phyloP scores from a whole-genome alignment of 1,284 basidiomycete species.

The Termitomyces sp. region DNA sequence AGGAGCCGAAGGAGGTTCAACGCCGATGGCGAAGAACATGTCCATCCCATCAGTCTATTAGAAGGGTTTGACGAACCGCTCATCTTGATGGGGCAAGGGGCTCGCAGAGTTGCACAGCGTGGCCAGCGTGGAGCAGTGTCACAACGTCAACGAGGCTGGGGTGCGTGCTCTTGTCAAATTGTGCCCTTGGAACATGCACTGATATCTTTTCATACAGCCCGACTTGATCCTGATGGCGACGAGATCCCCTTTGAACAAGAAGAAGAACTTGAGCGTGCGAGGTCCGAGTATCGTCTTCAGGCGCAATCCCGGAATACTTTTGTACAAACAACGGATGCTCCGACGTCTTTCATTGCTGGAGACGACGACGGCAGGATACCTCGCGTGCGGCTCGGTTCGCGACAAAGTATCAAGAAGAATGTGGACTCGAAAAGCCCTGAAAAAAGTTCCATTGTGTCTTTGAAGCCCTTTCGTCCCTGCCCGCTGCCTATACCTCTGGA shows the following conservation, averaged over 20 bases:
- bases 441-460: neutral
- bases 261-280: constrained; percentile 37
- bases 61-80: constrained; percentile 30
- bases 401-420: constrained; percentile 18
- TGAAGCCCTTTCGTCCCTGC: constrained; percentile 27
- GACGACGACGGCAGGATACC: constrained; percentile 7
- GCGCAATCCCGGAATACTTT: constrained; percentile 16
- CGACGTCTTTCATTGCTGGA: constrained; percentile 12
- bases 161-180: constrained; percentile 28
- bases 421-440: neutral
- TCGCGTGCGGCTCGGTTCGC: constrained; percentile 13
- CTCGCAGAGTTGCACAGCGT: constrained; percentile 2
- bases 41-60: constrained; percentile 33
- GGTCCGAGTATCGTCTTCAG: constrained; percentile 31
- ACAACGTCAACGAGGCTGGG: constrained; percentile 46
- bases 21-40: constrained; percentile 37
- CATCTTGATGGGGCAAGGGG: constrained; percentile 23
- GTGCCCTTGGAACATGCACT: neutral
- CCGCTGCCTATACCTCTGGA: constrained; percentile 50
- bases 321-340: constrained; percentile 9
- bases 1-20: constrained; percentile 34
- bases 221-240: constrained; percentile 52
- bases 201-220: constrained; percentile 30
- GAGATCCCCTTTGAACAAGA: constrained; percentile 51
- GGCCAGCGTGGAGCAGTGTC: constrained; percentile 12